Conservation (phyloP, 164 flowering plant species). For the Nelumbo lutea region DNA sequence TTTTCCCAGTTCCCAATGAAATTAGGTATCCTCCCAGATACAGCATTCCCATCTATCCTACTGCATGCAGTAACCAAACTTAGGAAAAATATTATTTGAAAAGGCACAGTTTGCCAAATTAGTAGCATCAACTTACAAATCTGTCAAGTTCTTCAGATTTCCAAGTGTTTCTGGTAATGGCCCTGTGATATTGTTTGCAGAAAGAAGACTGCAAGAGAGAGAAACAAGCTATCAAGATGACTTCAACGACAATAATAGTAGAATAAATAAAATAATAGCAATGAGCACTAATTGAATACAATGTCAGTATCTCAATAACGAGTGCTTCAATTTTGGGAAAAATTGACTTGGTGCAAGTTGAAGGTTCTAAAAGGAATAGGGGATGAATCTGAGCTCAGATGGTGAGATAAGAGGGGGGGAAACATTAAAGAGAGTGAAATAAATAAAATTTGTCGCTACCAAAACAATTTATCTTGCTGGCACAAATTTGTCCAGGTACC, state of each 20-base stretch:
- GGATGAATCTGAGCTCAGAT: too few relatives aligned
- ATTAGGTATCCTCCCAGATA: constrained; percentile 69
- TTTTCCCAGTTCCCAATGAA: constrained; percentile 70
- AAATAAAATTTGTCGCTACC: too few relatives aligned
- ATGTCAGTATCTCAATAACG: too few relatives aligned
- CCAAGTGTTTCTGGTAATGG: constrained; percentile 38
- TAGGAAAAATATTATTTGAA: not conserved
- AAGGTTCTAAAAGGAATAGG: too few relatives aligned
- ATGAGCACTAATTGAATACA: too few relatives aligned
- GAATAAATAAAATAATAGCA: too few relatives aligned
- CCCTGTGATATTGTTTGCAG: constrained; percentile 53
- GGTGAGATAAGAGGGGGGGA: too few relatives aligned
- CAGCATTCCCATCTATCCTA: constrained; percentile 59
- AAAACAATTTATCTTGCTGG: too few relatives aligned
- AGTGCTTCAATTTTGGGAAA: too few relatives aligned
- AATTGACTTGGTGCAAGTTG: too few relatives aligned
- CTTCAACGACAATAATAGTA: not conserved
- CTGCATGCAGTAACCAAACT: constrained; percentile 37
- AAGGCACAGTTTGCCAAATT: not conserved
- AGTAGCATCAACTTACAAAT: constrained; percentile 38
- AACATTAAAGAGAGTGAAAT: too few relatives aligned
- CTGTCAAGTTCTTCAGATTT: constrained; percentile 36
- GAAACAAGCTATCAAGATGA: not conserved
- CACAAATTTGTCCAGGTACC: not conserved
- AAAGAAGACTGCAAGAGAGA: constrained; percentile 28